phyloP scores from a whole-genome alignment of 179 eudicot genomes.

The Vitellaria paradoxa region DNA sequence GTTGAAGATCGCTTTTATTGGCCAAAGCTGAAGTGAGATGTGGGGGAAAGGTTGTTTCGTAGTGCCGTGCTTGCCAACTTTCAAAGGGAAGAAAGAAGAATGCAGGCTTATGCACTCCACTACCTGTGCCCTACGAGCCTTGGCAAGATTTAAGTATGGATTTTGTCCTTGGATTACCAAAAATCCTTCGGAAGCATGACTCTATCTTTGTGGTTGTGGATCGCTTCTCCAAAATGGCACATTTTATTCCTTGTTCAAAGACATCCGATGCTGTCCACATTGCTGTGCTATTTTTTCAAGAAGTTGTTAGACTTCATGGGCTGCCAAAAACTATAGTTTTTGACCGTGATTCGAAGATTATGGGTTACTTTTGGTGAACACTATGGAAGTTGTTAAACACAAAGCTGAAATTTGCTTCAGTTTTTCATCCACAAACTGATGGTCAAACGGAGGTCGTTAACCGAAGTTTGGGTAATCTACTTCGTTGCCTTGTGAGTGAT shows the following conservation, averaged over 20 bases:
- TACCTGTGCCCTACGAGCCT: neutral
- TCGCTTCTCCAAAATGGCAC: neutral
- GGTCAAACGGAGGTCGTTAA: neutral
- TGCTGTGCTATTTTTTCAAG: neutral
- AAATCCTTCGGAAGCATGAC: neutral
- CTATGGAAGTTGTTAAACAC: constrained; percentile 7
- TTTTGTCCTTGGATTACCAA: neutral
- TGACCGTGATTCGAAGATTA: neutral
- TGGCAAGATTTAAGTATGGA: constrained; percentile 1
- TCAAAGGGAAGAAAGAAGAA: neutral
- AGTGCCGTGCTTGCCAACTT: neutral
- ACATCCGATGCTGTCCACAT: neutral
- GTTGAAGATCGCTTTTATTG: neutral
- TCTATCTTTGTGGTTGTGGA: neutral
- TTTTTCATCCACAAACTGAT: constrained; percentile 10
- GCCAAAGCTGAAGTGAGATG: neutral
- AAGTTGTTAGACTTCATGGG: neutral
- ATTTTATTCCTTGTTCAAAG: constrained; percentile 9
- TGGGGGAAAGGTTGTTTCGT: neutral
- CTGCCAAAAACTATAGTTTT: neutral
- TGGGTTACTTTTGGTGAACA: constrained; percentile 8
- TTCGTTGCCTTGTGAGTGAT: constrained; percentile 10
- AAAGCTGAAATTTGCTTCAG: neutral
- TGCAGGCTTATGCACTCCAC: neutral
- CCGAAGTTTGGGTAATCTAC: neutral